These are phyloP conservation scores for Colletotrichum chlorophyti DNA, from an alignment of 2,329 filamentous ascomycete genomes.

Conservation along the genomic window DNA sequence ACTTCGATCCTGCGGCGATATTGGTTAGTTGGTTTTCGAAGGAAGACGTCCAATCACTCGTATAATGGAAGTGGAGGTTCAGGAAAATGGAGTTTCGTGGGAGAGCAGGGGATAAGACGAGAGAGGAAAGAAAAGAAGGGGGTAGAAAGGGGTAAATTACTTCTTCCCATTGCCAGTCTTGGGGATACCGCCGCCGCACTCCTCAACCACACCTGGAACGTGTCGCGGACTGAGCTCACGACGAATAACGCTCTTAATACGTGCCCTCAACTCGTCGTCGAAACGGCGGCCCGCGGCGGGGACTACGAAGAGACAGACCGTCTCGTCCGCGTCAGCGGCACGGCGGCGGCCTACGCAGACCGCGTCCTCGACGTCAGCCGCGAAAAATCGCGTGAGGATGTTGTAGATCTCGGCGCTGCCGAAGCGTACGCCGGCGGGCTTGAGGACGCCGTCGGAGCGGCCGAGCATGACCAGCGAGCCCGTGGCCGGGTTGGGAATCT, in stretches of 20 bases:
- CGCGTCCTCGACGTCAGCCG: slow-evolving; percentile 79
- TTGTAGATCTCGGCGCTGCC: slow-evolving; percentile 97
- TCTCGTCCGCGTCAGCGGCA: slow-evolving; percentile 78
- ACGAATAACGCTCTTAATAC: slow-evolving; percentile 73
- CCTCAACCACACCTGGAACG: slow-evolving; percentile 83
- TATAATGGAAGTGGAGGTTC: too few species aligned
- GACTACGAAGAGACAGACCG: slow-evolving; percentile 87
- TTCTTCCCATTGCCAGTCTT: slow-evolving; percentile 97
- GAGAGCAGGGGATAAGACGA: too few species aligned
- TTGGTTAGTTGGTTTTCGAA: too few species aligned
- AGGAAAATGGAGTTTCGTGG: too few species aligned
- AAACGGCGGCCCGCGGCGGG: slow-evolving; percentile 68
- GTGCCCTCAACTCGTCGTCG: slow-evolving; percentile 62
- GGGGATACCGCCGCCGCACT: slow-evolving; percentile 82
- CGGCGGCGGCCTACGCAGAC: slow-evolving; percentile 84
- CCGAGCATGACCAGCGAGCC: slow-evolving; percentile 90
- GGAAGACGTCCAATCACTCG: too few species aligned
- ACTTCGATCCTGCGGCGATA: slow-evolving; percentile 75
- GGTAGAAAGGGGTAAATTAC: slow-evolving; percentile 53
- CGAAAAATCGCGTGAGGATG: slow-evolving; percentile 84
- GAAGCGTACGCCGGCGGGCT: slow-evolving; percentile 90
- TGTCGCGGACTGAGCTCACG: slow-evolving; percentile 86
- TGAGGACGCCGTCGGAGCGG: slow-evolving; percentile 89
- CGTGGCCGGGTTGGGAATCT: slow-evolving; percentile 68
- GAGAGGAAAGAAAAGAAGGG: background rate